Base-by-base conservation (phyloP, 1,284 basidiomycete species). In the Ceratobasidium sp. region DNA sequence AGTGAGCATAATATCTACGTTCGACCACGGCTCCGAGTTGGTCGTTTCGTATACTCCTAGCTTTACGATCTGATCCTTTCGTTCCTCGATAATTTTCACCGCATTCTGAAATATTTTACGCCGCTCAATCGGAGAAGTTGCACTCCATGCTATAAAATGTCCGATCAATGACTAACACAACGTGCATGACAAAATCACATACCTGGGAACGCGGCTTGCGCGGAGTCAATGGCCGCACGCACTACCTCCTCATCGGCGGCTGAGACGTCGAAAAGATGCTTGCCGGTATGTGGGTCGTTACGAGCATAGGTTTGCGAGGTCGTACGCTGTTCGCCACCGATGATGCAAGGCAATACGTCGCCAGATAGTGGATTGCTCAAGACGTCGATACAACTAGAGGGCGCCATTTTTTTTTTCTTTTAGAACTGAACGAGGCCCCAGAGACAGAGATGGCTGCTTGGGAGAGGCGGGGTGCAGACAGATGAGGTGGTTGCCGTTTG, bases 241-340 rank as follows among this genome's bases (percentile, higher is more conserved):
- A 75, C 77, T 35, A 77, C 75, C 2, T 63, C 50, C 3, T 72
- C 66, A 5, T 73, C 74, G 61, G 76, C 74, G 46, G 73, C 74
- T 47, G 75, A 73, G 38, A 77, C 76, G 2, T 58, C 52, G 73
- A 77, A 76, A n/a, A 78, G 32, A 4, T 61, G 67, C 50, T 63
- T 61, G 9, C 55, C 58, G 7, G 77, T 57, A 73, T 79, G 77
- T 30, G 78, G 76, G 61, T 78, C 77, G 18, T 62, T 35, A 63
- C 81, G 77, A 1, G 76, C 30, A 67, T 77, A 81, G 1, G 76
- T 77, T n/a, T 73, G 66, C 2, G 59, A 35, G 6, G 76, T 77
- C 16, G 64, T 71, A 47, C 73, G 77, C 13, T 77, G 67, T 44
- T 77, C 55, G 59, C 78, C 79, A 73, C 77, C 74, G 72, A 81